Conservation (phyloP, 2,329 filamentous ascomycete species). For the Monilinia fructigena region DNA sequence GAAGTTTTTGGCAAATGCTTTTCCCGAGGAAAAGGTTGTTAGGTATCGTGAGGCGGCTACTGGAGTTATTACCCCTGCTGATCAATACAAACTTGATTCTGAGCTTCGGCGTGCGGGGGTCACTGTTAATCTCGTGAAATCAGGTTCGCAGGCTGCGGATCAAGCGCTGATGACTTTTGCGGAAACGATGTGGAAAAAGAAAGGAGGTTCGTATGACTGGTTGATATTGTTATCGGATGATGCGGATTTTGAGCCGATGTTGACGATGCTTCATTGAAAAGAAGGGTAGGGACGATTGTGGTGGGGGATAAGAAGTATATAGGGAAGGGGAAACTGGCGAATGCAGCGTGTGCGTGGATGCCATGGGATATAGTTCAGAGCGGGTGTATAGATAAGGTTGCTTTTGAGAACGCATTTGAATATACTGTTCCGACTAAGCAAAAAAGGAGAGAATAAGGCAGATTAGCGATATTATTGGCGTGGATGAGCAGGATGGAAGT, state of each 20-base stretch:
- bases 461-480: not conserved
- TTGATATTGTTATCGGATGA: conserved; percentile 12
- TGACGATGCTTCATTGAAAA: not conserved
- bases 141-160: not conserved
- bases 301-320: not conserved
- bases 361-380: not conserved
- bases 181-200: not conserved
- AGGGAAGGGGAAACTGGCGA: not conserved
- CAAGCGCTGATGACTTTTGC: not conserved
- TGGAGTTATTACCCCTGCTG: not conserved
- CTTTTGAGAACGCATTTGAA: not conserved
- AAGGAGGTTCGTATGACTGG: not conserved
- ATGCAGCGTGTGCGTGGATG: not conserved
- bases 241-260: not conserved
- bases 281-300: conserved; percentile 3
- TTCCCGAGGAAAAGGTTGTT: not conserved
- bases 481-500: not conserved
- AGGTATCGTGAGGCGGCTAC: conserved; percentile 1
- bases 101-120: conserved; percentile 7
- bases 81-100: conserved; percentile 2
- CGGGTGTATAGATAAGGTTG: conserved; percentile 1
- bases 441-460: not conserved
- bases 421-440: not conserved
- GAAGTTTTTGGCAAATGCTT: not conserved
- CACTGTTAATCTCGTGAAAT: not conserved